Evolutionary conservation across 495 filamentous ascomycete species (phyloP).

Genomic region (Talaromyces borbonicus): DNA sequence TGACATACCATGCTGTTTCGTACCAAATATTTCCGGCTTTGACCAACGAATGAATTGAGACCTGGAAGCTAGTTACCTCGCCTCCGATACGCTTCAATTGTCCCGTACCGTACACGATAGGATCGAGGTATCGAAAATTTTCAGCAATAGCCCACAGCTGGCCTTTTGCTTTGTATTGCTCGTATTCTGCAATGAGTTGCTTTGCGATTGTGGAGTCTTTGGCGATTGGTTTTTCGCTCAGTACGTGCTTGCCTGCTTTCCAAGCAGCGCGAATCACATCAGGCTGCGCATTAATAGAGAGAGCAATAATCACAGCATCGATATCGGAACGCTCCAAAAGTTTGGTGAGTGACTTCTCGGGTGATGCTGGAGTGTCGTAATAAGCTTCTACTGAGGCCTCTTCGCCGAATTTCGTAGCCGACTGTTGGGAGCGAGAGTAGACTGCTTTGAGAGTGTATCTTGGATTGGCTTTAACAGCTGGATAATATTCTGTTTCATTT

Average conservation of each 20-base stretch:
- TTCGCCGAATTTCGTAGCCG: slow-evolving; percentile 10
- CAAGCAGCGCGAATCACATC: slow-evolving; percentile 11
- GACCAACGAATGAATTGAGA: slow-evolving; percentile 14
- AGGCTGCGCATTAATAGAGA: slow-evolving; percentile 16
- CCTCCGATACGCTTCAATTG: slow-evolving; percentile 51
- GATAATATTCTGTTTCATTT: slow-evolving; percentile 13
- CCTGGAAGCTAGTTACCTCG: slow-evolving; percentile 46
- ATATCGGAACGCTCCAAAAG: slow-evolving; percentile 18
- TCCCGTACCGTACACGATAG: slow-evolving; percentile 45
- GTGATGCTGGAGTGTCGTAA: slow-evolving; percentile 7
- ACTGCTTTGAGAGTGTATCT: slow-evolving; percentile 16
- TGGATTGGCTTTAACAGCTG: slow-evolving; percentile 11
- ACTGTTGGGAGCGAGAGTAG: slow-evolving; percentile 17
- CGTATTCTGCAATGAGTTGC: slow-evolving; percentile 53
- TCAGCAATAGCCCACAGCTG: slow-evolving; percentile 60
- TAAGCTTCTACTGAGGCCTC: slow-evolving; percentile 12
- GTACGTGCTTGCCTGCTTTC: slow-evolving; percentile 19
- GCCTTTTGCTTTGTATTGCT: slow-evolving; percentile 35
- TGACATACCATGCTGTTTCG: slow-evolving; percentile 53
- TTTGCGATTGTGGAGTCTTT: slow-evolving; percentile 51
- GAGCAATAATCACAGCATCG: slow-evolving; percentile 14
- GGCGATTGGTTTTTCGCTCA: slow-evolving; percentile 69
- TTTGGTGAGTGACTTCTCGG: slow-evolving; percentile 8
- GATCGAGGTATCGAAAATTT: slow-evolving; percentile 60
- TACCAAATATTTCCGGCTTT: background rate